Evolutionary conservation across 305 asterid species (phyloP).

Genomic region (Striga hermonthica): DNA sequence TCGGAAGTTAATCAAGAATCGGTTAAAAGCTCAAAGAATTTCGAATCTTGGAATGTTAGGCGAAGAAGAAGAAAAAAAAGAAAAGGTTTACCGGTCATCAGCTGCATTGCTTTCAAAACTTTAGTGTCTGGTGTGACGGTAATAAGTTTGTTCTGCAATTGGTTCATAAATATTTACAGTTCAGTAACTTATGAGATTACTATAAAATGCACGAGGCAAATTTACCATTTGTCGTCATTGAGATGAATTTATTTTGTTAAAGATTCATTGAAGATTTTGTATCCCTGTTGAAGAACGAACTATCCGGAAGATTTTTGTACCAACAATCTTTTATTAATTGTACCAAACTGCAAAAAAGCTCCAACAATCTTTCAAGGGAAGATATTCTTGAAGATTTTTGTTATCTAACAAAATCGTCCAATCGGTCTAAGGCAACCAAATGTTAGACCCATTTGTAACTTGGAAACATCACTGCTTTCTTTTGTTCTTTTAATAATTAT

Average conservation of each 20-base stretch:
- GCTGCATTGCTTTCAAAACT: slow-evolving; percentile 93
- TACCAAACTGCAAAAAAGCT: neutral
- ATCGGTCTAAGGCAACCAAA: neutral
- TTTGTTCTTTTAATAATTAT: too few species aligned
- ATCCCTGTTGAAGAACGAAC: too few species aligned
- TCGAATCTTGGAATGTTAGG: neutral
- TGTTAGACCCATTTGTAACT: neutral
- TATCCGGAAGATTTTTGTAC: too few species aligned
- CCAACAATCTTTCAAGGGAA: neutral
- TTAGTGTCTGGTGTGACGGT: slow-evolving; percentile 87
- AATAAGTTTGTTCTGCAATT: slow-evolving; percentile 85
- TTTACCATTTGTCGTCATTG: too few species aligned
- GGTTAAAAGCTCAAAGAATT: neutral
- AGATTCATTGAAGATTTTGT: too few species aligned
- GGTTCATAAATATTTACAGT: neutral
- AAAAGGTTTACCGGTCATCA: slow-evolving; percentile 77
- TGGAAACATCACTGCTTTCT: neutral
- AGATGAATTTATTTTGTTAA: too few species aligned
- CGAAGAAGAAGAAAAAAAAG: slow-evolving; percentile 9
- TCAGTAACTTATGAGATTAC: too few species aligned
- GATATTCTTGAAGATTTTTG: neutral
- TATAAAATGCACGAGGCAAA: too few species aligned
- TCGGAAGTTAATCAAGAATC: too few species aligned
- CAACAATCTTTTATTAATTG: too few species aligned
- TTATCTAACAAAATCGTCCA: neutral